phyloP scores from a whole-genome alignment of 768 basidiomycete species.

The Mycena venus region DNA sequence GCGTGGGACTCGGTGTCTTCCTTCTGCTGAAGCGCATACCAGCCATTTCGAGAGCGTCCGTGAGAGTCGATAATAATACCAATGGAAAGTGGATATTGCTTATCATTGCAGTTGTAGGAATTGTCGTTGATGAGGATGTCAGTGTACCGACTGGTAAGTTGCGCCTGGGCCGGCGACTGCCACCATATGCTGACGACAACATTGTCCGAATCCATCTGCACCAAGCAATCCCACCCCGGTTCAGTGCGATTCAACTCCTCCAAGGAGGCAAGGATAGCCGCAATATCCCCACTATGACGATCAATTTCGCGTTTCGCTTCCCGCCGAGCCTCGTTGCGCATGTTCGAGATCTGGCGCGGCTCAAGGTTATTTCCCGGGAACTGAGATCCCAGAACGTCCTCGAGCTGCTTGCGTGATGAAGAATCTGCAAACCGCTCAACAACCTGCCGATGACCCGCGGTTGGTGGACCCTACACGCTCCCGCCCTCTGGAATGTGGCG shows the following conservation, averaged over 20 bases:
- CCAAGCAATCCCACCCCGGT: slow-evolving; percentile 38
- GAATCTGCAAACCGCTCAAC: slow-evolving; percentile 24
- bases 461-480: slow-evolving; percentile 29
- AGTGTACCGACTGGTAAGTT: slow-evolving; percentile 34
- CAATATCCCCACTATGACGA: slow-evolving; percentile 43
- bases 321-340: slow-evolving; percentile 36
- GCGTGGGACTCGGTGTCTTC: slow-evolving; percentile 37
- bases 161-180: slow-evolving; percentile 46
- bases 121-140: slow-evolving; percentile 51
- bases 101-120: slow-evolving; percentile 42
- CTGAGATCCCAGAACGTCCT: slow-evolving; percentile 18
- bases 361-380: slow-evolving; percentile 39
- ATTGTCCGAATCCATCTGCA: slow-evolving; percentile 34
- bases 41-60: too few relatives aligned
- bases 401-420: slow-evolving; percentile 2
- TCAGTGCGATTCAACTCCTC: slow-evolving; percentile 25
- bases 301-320: slow-evolving; percentile 34
- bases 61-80: too few relatives aligned
- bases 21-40: slow-evolving; percentile 42
- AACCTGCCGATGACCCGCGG: slow-evolving; percentile 29
- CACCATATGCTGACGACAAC: slow-evolving; percentile 43
- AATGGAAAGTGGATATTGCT: slow-evolving; percentile 45
- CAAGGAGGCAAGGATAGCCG: slow-evolving; percentile 39
- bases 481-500: slow-evolving; percentile 39
- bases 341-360: slow-evolving; percentile 46